Percentiles rank a stretch among this genome's conserved stretches.
Evolutionary conservation across 805 yeast species (phyloP).

Genomic region (Groenewaldozyma tartarivorans): DNA sequence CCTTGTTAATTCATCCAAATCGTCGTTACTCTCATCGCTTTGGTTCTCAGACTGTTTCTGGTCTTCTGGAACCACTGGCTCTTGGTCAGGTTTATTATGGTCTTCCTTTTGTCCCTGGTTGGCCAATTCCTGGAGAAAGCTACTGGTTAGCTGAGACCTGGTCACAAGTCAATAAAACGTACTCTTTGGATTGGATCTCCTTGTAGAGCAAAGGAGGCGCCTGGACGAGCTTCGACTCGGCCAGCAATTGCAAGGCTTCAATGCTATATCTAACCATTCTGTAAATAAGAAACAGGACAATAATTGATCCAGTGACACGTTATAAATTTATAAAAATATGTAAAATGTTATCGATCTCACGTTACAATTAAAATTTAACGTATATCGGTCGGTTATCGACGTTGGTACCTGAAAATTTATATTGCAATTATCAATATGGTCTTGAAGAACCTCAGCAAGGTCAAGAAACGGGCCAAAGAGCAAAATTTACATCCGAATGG

Average conservation of each 20-base stretch:
- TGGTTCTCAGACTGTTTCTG: slow-evolving; percentile 5
- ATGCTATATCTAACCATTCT: slow-evolving; percentile 24
- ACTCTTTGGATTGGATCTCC: slow-evolving; percentile 3
- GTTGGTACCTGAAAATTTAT: too few species aligned
- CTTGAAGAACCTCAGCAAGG: slow-evolving; percentile 57
- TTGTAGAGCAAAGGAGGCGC: slow-evolving; percentile 21
- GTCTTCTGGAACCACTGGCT: too few species aligned
- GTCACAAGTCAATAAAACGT: neutral
- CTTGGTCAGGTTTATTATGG: neutral
- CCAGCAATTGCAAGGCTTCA: slow-evolving; percentile 19
- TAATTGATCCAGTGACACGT: neutral
- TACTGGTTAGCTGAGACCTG: too few species aligned
- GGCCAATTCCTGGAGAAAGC: too few species aligned
- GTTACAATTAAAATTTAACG: too few species aligned
- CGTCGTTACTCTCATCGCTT: slow-evolving; percentile 11
- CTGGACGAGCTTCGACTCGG: slow-evolving; percentile 20
- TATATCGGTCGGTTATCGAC: too few species aligned
- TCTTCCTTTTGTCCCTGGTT: neutral
- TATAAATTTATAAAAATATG: neutral
- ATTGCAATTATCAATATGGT: slow-evolving; percentile 63
- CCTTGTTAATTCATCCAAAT: slow-evolving; percentile 11
- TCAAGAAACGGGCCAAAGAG: slow-evolving; percentile 48
- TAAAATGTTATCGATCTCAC: neutral
- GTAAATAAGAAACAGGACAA: neutral
- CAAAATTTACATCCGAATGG: slow-evolving; percentile 77